Evolutionary conservation across 1,139 yeast species (phyloP), one percentile per base, ranked within the genome.

Genomic region (Lizanozyma gosingica): DNA sequence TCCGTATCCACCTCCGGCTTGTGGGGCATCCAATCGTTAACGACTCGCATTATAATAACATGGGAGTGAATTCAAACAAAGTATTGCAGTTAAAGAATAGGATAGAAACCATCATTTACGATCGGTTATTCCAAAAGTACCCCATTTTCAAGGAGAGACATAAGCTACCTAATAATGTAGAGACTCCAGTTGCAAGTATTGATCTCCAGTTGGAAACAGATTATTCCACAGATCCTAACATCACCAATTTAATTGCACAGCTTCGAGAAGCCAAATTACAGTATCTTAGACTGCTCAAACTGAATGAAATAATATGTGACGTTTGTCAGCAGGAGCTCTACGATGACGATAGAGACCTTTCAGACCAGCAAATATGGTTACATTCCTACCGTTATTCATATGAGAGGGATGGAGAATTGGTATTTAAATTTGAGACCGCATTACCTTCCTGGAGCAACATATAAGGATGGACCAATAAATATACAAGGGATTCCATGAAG

Each of bases 21-120:
- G 41, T 82, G 40, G 86, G 87, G 0, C 65, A 56, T 47, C 92
- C 95, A 0, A 85, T 86, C 9, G 71, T 67, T 1, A 83, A 84
- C 48, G 95, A 85, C 54, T 72, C 71, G 29, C 29, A 22, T 11
- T 22, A 22, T 22, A 22, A 22, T 22, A 22, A 22, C 11, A 22
- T 22, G 6, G 11, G 29, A 11, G 29, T 6, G 29, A 22, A 22
- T 22, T 6, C 6, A 6, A 22, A 22, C 29, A 11, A 6, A 6
- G 29, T 22, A 6, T 11, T 22, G 11, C 33, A 35, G 11, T 17
- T 51, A n/a, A 61, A 56, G 40, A 57, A 60, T 34, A 43, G 46
- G 1, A 44, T 67, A 2, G 74, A 69, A 43, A 33, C 45, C 18
- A 51, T 48, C 17, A 39, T 69, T 4, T 67, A 68, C 43, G 18